These are phyloP conservation scores for Echites panduratus DNA, from an alignment of 257 asterid species.

Conservation along the genomic window DNA sequence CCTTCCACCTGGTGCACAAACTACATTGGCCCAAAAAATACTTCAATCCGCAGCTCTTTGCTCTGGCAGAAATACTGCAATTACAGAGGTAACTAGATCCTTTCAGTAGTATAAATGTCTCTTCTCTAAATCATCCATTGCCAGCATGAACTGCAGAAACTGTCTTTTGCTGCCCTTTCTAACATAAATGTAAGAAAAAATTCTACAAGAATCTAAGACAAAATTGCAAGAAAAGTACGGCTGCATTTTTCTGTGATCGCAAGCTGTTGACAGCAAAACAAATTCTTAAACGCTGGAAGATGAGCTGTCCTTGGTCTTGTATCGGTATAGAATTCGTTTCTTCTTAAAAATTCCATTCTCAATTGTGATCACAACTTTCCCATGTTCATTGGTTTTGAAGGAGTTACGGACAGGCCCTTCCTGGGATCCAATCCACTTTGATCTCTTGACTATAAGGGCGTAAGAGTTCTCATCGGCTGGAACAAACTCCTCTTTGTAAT, in stretches of 20 bases:
- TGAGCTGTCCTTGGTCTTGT: slow-evolving; percentile 24
- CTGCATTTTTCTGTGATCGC: not conserved
- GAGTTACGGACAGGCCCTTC: slow-evolving; percentile 44
- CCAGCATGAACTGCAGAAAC: not conserved
- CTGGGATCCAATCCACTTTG: slow-evolving; percentile 37
- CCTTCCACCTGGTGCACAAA: too few relatives aligned
- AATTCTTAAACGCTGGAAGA: not conserved
- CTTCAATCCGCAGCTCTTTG: not conserved
- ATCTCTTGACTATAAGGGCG: slow-evolving; percentile 45
- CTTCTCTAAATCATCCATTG: not conserved
- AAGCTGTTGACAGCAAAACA: not conserved
- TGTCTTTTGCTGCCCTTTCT: not conserved
- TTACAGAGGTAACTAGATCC: not conserved
- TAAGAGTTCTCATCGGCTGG: slow-evolving; percentile 45
- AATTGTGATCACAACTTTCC: slow-evolving; percentile 44
- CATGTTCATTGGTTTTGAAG: slow-evolving; percentile 42
- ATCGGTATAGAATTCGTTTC: slow-evolving; percentile 45
- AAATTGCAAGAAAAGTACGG: not conserved
- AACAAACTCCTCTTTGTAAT: slow-evolving; percentile 58
- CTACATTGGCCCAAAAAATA: too few relatives aligned
- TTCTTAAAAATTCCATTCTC: slow-evolving; percentile 46
- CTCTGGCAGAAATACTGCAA: not conserved
- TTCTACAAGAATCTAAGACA: not conserved
- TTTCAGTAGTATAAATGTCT: not conserved
- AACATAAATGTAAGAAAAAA: not conserved